Base-by-base conservation (phyloP, 768 basidiomycete genomes). In the Suillus lakei region DNA sequence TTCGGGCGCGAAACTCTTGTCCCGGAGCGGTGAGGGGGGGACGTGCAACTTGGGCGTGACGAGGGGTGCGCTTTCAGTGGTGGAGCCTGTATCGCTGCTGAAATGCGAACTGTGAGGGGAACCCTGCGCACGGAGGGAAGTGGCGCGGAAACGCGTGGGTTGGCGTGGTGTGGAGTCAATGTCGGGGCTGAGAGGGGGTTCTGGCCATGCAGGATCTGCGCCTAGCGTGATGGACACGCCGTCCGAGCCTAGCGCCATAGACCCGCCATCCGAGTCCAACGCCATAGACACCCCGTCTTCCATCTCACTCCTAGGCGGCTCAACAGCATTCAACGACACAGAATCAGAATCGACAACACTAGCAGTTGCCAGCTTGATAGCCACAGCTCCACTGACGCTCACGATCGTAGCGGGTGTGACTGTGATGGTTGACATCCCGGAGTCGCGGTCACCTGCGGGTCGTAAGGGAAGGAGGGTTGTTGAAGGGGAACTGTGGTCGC, bases 21-120 rank as follows among this genome's bases (percentile, higher is more conserved):
- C 54, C 39, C 64, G 60, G 13, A 53, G 56, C 15, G 70, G 70
- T 13, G 70, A 61, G 43, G 76, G 75, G 0, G 70, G 56, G 8
- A 67, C 8, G n/a, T 67, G 69, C n/a, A 71, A 68, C 15, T 74
- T 73, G 12, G 78, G 70, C 7, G 71, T 70, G 39, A 66, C 56
- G 50, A 68, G 59, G 4, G 69, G 65, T 1, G 32, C 46, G 16
- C 71, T 74, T 41, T 73, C 73, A 39, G 63, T 67, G 44, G 73
- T 66, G 21, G 82, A 81, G 21, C 77, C 79, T 36, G 79, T 71
- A 9, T 76, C 79, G 21, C 78, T 78, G 61, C 80, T 81, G 63
- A 81, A 87, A 38, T 81, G 80, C 15, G 84, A 83, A 64, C 82
- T 82, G 43, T 82, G 75, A 7, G 87, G 86, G 8, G 87, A 86